These are phyloP conservation scores for Guadua angustifolia DNA, from an alignment of 176 grass and related monocot species.

Conservation along the genomic window DNA sequence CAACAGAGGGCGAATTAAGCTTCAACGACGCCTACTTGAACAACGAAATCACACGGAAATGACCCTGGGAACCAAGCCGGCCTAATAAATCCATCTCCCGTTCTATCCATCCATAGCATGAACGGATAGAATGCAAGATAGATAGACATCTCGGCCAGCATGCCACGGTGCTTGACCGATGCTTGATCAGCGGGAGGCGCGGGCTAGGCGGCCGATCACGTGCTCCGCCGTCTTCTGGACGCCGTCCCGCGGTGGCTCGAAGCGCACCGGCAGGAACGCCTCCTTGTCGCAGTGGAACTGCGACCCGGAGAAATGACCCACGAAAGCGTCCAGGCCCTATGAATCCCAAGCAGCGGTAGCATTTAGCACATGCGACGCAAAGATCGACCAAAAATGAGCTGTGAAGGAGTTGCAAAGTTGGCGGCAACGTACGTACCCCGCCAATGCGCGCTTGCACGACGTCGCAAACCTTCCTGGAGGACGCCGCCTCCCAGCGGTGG, in stretches of 20 bases:
- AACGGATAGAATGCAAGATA: conserved; percentile 50
- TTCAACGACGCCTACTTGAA: too few relatives aligned
- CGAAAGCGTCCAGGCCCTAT: conserved; percentile 33
- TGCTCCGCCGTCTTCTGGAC: neutral
- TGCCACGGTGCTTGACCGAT: neutral
- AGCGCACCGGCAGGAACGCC: conserved; percentile 53
- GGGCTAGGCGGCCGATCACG: conserved; percentile 31
- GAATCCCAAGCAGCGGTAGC: neutral
- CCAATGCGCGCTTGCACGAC: conserved; percentile 49
- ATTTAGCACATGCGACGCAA: neutral
- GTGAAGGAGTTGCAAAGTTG: neutral
- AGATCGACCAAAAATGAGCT: neutral
- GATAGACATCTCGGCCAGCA: neutral
- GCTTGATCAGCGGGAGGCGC: neutral
- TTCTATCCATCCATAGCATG: conserved; percentile 54
- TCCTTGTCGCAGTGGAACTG: conserved; percentile 21
- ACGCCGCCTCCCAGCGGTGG: conserved; percentile 29
- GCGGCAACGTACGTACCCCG: conserved; percentile 34
- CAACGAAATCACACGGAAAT: neutral
- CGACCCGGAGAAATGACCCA: conserved; percentile 42
- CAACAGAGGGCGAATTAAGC: neutral
- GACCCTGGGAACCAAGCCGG: neutral
- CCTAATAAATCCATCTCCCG: conserved; percentile 45
- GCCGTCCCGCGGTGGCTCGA: conserved; percentile 60
- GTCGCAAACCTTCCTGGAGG: conserved; percentile 55